Evolutionary conservation across 352 stramenopile species (phyloP), one percentile per base, ranked within the genome.

Genomic region (Globisporangium polare): DNA sequence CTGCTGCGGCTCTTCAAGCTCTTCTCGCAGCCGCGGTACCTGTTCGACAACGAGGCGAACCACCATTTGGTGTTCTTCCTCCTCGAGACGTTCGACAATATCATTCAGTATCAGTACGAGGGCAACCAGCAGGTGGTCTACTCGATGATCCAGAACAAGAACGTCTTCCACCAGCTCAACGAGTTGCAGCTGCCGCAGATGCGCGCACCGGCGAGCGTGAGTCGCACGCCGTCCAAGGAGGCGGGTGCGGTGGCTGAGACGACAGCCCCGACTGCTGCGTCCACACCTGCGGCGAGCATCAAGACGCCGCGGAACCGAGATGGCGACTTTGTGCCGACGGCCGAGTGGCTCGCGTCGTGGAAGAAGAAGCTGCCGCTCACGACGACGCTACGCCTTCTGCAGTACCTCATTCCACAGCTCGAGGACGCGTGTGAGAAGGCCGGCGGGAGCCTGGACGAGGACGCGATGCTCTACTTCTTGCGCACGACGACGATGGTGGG

Each of bases 11-110:
- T 99, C 12, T 99, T 99, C 72, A 98, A 99, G 77, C 74, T 99
- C 12, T 99, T 99, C 64, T 92, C 92, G 2, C 95, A 97, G 66
- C 93, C 94, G 6, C 68, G 89, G 37, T 96, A 92, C 60, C 73
- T 99, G 10, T 99, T 98, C 63, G 89, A 95, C 62, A 95, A 96
- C 53, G 95, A 99, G 61, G 95, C 93, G 18, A 98, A 98, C 60
- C 90, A 99, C 69, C 81, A 94, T 50, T 89, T 99, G 58, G 84
- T 99, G 26, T 97, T 97, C 27, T 93, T 99, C 43, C 66, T 99
- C 46, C 79, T 99, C 33, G 96, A 99, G 75, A 95, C 98, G 5
- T 99, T 99, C 70, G 98, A 99, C 78, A 99, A 99, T 76, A 97
- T 99, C 53, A 98, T 99, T 67, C 97, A 99, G 83, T 99, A 99